Evolutionary conservation across 75 land plant species (phyloP).

Genomic region (Pseudotsuga menziesii): DNA sequence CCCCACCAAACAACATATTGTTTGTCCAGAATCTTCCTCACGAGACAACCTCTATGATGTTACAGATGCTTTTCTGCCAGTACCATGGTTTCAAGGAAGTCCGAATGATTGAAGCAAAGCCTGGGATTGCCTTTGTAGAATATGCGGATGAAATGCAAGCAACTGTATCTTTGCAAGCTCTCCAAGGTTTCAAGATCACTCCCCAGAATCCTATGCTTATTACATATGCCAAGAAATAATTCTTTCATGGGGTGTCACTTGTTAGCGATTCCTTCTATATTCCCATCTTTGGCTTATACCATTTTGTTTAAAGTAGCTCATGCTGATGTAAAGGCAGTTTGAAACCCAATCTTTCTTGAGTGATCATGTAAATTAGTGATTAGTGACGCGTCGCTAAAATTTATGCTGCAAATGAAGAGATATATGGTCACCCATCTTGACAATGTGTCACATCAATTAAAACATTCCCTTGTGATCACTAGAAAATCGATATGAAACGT

Average conservation of each 20-base stretch:
- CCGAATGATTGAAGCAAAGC: slow-evolving; percentile 91
- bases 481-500: too few relatives aligned
- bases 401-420: too few relatives aligned
- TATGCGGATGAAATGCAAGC: slow-evolving; percentile 89
- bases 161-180: slow-evolving; percentile 61
- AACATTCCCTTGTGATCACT: too few relatives aligned
- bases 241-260: not conserved
- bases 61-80: slow-evolving; percentile 81
- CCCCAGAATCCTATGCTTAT: slow-evolving; percentile 75
- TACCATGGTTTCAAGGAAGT: slow-evolving; percentile 94
- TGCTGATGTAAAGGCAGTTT: not conserved
- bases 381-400: too few relatives aligned
- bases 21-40: slow-evolving; percentile 93
- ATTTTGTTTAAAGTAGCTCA: slow-evolving; percentile 1
- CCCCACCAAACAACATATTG: slow-evolving; percentile 84
- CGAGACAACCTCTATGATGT: slow-evolving; percentile 63
- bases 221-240: slow-evolving; percentile 88
- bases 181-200: slow-evolving; percentile 73
- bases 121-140: slow-evolving; percentile 96
- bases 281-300: not conserved
- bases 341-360: too few relatives aligned
- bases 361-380: too few relatives aligned
- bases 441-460: too few relatives aligned
- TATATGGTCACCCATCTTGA: too few relatives aligned
- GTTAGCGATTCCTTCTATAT: not conserved